phyloP scores from a whole-genome alignment of 129 eudicot genomes.

The Pulicaria dysenterica region DNA sequence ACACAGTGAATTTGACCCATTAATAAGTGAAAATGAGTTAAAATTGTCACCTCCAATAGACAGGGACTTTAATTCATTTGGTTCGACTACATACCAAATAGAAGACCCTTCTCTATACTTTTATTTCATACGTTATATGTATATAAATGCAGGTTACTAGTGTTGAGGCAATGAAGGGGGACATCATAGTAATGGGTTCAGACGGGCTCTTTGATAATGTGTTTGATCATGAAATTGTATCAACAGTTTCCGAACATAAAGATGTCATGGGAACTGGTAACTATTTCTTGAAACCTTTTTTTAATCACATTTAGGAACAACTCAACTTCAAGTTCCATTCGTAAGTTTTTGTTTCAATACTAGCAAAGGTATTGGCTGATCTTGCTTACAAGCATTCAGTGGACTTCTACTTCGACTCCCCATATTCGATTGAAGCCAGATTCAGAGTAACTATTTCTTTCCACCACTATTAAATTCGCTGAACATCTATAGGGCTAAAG shows the following conservation, averaged over 20 bases:
- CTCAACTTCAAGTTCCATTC: neutral
- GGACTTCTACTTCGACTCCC: constrained; percentile 76
- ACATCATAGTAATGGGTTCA: constrained; percentile 84
- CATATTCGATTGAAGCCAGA: constrained; percentile 82
- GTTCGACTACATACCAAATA: too few relatives aligned
- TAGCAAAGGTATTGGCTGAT: constrained; percentile 96
- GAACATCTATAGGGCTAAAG: neutral
- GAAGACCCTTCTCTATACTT: neutral
- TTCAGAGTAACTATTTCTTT: constrained; percentile 49
- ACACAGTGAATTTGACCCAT: neutral
- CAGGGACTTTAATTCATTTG: too few relatives aligned
- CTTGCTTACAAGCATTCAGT: constrained; percentile 79
- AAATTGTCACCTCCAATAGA: neutral
- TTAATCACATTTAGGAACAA: constrained; percentile 1
- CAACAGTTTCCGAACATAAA: constrained; percentile 46
- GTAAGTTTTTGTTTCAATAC: constrained; percentile 29
- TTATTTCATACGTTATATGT: constrained; percentile 11
- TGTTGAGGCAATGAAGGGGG: constrained; percentile 66
- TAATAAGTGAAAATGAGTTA: neutral
- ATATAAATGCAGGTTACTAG: constrained; percentile 58
- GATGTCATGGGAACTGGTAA: constrained; percentile 74
- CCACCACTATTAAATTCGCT: neutral
- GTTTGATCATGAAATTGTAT: constrained; percentile 70
- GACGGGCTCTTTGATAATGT: constrained; percentile 95
- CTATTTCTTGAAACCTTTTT: constrained; percentile 6